Evolutionary conservation across 495 filamentous ascomycete genomes (phyloP).

Genomic region (Talaromyces stipitatus): DNA sequence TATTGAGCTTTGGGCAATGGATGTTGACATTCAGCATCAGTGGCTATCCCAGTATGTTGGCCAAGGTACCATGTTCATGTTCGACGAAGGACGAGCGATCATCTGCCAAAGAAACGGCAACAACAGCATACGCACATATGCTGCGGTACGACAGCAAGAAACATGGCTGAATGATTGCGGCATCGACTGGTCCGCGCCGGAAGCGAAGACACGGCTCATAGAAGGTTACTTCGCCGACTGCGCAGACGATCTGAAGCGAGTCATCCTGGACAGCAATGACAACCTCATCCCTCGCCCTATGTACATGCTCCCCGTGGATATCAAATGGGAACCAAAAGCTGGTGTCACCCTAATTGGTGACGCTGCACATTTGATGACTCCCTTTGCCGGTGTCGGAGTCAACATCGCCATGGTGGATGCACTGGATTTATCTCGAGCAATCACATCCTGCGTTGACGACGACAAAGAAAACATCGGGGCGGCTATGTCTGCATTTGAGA

Average conservation of each 20-base stretch:
- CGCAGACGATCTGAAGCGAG: slow-evolving; percentile 10
- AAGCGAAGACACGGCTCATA: slow-evolving; percentile 11
- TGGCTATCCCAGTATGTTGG: slow-evolving; percentile 34
- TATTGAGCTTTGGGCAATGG: slow-evolving; percentile 25
- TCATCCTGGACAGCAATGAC: neutral
- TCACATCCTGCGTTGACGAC: neutral
- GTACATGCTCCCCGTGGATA: slow-evolving; percentile 47
- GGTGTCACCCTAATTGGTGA: slow-evolving; percentile 49
- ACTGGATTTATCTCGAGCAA: slow-evolving; percentile 13
- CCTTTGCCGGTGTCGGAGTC: slow-evolving; percentile 53
- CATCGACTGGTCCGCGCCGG: slow-evolving; percentile 11
- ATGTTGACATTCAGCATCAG: slow-evolving; percentile 21
- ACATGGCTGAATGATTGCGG: slow-evolving; percentile 31
- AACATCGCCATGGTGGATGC: slow-evolving; percentile 54
- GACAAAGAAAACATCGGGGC: neutral
- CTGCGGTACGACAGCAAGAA: slow-evolving; percentile 17
- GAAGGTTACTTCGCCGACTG: slow-evolving; percentile 11
- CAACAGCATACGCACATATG: slow-evolving; percentile 32
- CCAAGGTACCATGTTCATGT: slow-evolving; percentile 33
- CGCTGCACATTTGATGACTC: slow-evolving; percentile 56
- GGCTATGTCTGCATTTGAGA: neutral
- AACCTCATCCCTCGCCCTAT: slow-evolving; percentile 15
- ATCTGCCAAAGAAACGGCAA: slow-evolving; percentile 38
- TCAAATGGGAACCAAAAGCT: slow-evolving; percentile 28
- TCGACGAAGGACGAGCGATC: slow-evolving; percentile 30